Evolutionary conservation across 192 early-diverging fungal genomes (phyloP).

Genomic region (Phycomyces nitens): DNA sequence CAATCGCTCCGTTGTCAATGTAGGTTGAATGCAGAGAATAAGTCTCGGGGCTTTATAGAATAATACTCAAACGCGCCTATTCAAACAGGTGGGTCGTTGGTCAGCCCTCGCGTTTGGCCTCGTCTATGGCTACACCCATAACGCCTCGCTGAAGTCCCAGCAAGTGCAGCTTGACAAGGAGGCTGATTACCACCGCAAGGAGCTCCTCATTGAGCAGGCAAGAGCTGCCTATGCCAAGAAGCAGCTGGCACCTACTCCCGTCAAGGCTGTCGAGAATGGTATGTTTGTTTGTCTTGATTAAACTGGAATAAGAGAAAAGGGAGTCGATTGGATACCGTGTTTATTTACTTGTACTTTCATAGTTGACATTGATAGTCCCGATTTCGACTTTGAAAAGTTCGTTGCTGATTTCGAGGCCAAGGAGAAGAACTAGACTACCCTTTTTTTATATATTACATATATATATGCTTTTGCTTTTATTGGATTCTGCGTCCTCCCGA

Average conservation of each 20-base stretch:
- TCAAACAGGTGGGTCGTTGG: slow-evolving; percentile 53
- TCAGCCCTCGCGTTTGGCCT: slow-evolving; percentile 53
- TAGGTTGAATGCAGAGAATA: background rate
- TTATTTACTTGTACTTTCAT: slow-evolving; percentile 10
- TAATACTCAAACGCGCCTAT: background rate
- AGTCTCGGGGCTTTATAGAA: background rate
- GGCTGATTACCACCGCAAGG: slow-evolving; percentile 48
- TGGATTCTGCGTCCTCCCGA: too few species aligned
- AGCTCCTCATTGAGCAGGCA: slow-evolving; percentile 70
- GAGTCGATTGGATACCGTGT: too few species aligned
- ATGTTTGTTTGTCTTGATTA: background rate
- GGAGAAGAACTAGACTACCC: slow-evolving; percentile 13
- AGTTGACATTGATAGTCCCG: slow-evolving; percentile 49
- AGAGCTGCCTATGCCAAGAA: slow-evolving; percentile 75
- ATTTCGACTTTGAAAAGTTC: slow-evolving; percentile 59
- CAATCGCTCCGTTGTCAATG: slow-evolving; percentile 4
- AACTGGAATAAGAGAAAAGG: slow-evolving; percentile 1
- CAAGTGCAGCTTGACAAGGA: slow-evolving; percentile 42
- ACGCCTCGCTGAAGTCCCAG: slow-evolving; percentile 44
- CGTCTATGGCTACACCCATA: slow-evolving; percentile 54
- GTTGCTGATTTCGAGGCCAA: slow-evolving; percentile 39
- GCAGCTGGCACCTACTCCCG: slow-evolving; percentile 32
- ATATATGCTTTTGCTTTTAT: background rate
- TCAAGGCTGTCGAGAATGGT: background rate
- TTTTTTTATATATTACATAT: slow-evolving; percentile 1